Percentiles rank a stretch among this genome's conserved stretches.
phyloP scores from a whole-genome alignment of 805 yeast genomes.

The Saturnispora diversa region DNA sequence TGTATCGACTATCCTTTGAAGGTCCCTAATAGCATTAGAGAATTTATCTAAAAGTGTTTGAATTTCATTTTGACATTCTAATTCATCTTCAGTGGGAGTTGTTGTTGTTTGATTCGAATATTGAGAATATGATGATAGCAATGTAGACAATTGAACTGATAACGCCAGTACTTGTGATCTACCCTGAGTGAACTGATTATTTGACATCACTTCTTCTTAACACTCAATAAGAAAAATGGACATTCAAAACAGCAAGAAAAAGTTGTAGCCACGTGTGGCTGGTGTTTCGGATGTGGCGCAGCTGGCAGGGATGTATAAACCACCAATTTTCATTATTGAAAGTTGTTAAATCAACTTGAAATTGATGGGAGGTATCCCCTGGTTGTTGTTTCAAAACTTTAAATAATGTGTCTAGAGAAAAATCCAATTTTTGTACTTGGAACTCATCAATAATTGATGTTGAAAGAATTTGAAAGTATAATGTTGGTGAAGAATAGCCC shows the following conservation, averaged over 20 bases:
- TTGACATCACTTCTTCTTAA: not conserved
- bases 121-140: conserved; percentile 45
- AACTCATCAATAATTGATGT: not conserved
- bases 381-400: not conserved
- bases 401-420: not conserved
- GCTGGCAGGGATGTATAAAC: conserved; percentile 19
- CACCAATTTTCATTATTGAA: conserved; percentile 7
- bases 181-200: conserved; percentile 49
- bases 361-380: no score
- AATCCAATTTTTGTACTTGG: not conserved
- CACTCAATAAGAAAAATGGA: not conserved
- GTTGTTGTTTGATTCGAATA: conserved; percentile 46
- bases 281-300: not conserved
- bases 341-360: conserved; percentile 4
- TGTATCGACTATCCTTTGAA: conserved; percentile 47
- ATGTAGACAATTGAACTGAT: conserved; percentile 59
- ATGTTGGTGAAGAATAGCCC: conserved; percentile 8
- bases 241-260: conserved; percentile 2
- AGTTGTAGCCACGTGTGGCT: conserved; percentile 5
- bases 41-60: conserved; percentile 47
- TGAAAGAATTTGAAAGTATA: conserved; percentile 9
- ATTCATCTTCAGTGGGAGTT: conserved; percentile 29
- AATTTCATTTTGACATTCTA: conserved; percentile 34
- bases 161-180: conserved; percentile 60
- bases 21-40: conserved; percentile 41